Evolutionary conservation across 805 yeast genomes (phyloP), one percentile per base, ranked within the genome.

Genomic region (Millerozyma miso): DNA sequence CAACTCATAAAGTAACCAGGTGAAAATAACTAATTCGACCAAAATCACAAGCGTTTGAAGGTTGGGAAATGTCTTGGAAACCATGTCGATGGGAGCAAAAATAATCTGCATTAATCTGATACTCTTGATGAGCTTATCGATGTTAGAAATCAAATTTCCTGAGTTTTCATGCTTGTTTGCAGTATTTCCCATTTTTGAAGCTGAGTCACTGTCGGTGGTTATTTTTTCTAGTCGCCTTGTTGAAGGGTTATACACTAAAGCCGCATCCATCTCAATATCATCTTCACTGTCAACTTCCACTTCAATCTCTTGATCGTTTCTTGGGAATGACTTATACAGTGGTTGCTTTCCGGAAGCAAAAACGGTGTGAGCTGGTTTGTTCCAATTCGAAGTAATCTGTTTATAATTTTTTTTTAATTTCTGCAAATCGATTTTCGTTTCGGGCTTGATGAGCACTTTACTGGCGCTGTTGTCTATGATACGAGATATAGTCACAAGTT

Each of bases 1-100:
- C 43, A 68, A 56, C 54, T 68, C 73, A 46, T 68, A 70, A 19
- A 70, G 50, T 2, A 69, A 55, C 74, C 74, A 70, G 49, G 65
- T 47, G 45, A 70, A 70, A 6, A 69, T 59, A 33, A 58, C 54
- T 36, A 70, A 48, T 49, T 70, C 75, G 4, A 62, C 42, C 39
- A 70, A 39, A n/a, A 68, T 63, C 17, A 70, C 73, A n/a, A 64
- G 42, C 1, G 72, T 64, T 47, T 69, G 73, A 18, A 63, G 45
- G 19, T 53, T 46, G 3, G 75, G 75, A 37, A 70, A 65, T 19
- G 55, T 44, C 35, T 63, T 65, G 1, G 62, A 67, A 13, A 70
- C 55, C 3, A 61, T 56, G 41, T 69, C 75, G 31, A 70, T 67
- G 12, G 73, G 73, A 4, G 72, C 60, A 51, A 69, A 69, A 3